A percentile compares a stretch with the other conserved stretches of the same genome.
These are phyloP conservation scores for Phyllosticta ampelicida DNA, from an alignment of 2,329 filamentous ascomycete genomes.

Conservation along the genomic window DNA sequence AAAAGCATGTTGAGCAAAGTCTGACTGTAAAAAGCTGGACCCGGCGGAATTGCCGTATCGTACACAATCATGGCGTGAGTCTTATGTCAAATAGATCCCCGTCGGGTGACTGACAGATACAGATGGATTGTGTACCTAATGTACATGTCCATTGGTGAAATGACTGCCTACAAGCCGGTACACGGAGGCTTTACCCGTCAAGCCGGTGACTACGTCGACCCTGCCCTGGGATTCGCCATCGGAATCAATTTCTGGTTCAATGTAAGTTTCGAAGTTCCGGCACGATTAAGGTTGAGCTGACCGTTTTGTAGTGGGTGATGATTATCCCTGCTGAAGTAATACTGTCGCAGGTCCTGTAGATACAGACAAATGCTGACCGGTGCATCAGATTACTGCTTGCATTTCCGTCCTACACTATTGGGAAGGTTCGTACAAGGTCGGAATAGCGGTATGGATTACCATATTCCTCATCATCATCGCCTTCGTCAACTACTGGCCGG, in stretches of 20 bases:
- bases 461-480: constrained; percentile 37
- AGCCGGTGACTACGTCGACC: constrained; percentile 10
- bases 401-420: constrained; percentile 52
- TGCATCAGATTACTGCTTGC: constrained; percentile 45
- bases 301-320: constrained; percentile 7
- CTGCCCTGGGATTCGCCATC: constrained; percentile 10
- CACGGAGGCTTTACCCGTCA: constrained; percentile 8
- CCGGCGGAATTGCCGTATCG: constrained; percentile 10
- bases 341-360: not conserved
- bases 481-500: constrained; percentile 14
- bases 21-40: constrained; percentile 4
- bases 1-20: not conserved
- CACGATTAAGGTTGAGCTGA: not conserved
- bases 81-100: not conserved
- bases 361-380: not conserved
- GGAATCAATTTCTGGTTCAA: constrained; percentile 11
- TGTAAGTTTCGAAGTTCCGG: not conserved
- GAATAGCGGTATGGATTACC: constrained; percentile 49
- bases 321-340: not conserved
- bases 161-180: constrained; percentile 7
- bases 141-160: constrained; percentile 9
- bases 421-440: constrained; percentile 33
- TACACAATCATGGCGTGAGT: constrained; percentile 10
- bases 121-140: constrained; percentile 9
- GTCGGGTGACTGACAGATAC: not conserved